Percentiles rank a stretch among this genome's conserved stretches.
phyloP scores from a whole-genome alignment of 208 protist genomes.

The Perkinsela sp. region DNA sequence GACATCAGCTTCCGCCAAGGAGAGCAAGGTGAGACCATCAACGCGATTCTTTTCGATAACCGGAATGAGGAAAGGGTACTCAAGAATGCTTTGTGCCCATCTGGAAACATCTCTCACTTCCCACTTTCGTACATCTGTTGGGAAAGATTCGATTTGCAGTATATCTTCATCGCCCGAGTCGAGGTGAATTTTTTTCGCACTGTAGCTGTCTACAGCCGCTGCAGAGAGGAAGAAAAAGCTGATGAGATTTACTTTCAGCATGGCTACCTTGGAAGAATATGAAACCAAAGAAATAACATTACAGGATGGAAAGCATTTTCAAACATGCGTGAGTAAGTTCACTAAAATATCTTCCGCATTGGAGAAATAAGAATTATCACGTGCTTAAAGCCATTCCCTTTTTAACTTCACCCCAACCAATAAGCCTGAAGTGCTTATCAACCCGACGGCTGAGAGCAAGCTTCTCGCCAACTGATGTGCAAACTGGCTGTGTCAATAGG shows the following conservation, averaged over 20 bases:
- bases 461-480: constrained; percentile 82
- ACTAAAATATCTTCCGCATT: constrained; percentile 7
- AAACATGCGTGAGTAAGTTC: constrained; percentile 4
- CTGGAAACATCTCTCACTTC: not conserved
- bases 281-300: constrained; percentile 7
- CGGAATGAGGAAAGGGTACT: not conserved
- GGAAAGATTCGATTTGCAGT: no score
- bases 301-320: constrained; percentile 6
- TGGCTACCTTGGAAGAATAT: not conserved
- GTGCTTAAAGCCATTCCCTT: constrained; percentile 2
- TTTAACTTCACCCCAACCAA: constrained; percentile 60
- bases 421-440: constrained; percentile 85
- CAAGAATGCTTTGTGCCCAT: not conserved
- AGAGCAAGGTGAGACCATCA: not conserved
- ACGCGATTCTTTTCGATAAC: not conserved
- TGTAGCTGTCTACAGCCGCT: no score
- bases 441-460: constrained; percentile 85
- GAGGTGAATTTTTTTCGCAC: no score
- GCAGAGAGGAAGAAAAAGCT: no score
- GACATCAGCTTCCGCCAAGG: not conserved
- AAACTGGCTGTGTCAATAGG: constrained; percentile 79
- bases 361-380: constrained; percentile 4
- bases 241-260: no score
- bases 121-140: not conserved
- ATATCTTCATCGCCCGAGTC: no score